Evolutionary conservation across 176 grass and related monocot genomes (phyloP).

Genomic region (Ananas comosus): DNA sequence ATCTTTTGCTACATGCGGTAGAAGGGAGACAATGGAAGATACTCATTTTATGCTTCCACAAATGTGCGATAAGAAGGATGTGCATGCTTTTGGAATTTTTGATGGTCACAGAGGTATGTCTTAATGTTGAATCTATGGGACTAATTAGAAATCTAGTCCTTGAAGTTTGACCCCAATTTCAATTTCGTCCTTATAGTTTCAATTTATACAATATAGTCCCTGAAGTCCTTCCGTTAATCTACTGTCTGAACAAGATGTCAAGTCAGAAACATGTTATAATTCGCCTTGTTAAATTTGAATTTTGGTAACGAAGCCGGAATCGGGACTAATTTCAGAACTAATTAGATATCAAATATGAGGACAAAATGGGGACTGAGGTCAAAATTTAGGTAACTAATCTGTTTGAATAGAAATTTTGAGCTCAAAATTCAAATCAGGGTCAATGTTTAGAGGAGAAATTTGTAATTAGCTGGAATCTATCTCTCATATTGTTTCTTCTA

Average conservation of each 20-base stretch:
- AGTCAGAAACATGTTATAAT: background rate
- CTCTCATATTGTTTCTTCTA: constrained; percentile 29
- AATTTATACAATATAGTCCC: no score
- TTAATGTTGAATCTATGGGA: background rate
- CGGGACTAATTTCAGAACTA: no score
- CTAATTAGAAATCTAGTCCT: background rate
- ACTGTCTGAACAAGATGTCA: no score
- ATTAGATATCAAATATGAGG: no score
- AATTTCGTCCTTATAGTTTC: no score
- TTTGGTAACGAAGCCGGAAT: no score
- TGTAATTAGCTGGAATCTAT: background rate
- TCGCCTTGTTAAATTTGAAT: constrained; percentile 11
- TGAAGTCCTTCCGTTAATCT: no score
- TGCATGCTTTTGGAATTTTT: constrained; percentile 88
- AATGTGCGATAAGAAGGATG: constrained; percentile 48
- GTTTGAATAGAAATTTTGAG: no score
- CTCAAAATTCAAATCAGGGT: no score
- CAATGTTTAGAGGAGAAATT: background rate
- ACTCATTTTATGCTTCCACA: constrained; percentile 78
- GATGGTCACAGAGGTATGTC: constrained; percentile 89
- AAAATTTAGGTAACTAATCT: no score
- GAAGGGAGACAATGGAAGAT: constrained; percentile 96
- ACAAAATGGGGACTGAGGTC: no score
- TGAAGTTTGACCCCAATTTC: no score
- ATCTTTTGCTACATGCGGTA: constrained; percentile 79